Base-by-base conservation (phyloP, 352 stramenopile genomes). In the Phytophthora cactorum region DNA sequence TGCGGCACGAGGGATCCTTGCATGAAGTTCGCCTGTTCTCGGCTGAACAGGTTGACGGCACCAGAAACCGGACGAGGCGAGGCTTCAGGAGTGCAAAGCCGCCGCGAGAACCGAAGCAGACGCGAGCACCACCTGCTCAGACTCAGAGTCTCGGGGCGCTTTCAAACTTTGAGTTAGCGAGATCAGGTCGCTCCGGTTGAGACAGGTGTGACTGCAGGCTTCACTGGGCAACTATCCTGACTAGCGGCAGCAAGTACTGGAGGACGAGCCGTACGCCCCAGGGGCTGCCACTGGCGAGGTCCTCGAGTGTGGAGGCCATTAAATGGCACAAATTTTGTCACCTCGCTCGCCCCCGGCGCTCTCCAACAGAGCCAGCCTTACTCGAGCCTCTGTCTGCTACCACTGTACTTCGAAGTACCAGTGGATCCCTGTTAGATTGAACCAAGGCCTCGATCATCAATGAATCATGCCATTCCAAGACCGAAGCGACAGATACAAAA, bases 181-280 rank as follows among this genome's bases (percentile, higher is more conserved):
- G 46, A 57, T 45, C 46, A 57, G 46, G 34, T 43, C 14, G 31
- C 52, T 49, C 17, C 11, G 36, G 7, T 50, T 65, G 58, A 57
- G 58, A 65, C 58, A 65, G 47, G 47, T 52, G 58, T 65, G 36
- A 65, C 47, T 52, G 46, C 36, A 38, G 58, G 58, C 34, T 65
- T 65, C 58, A 65, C 36, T 12, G 27, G 58, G 15, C 58, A 56
- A 65, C 58, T 65, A 39, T 65, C 28, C 46, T 65, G 58, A 65
- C 47, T 38, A 8, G 45, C 34, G 2, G 43, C 6, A 28, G 15
- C 17, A 22, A 22, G 17, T 22, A 22, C 17, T 22, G 17, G 17
- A 22, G 17, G 17, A 22, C 17, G 17, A 22, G 17, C 17, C 17
- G 17, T 22, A 22, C 17, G 17, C 17, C 17, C 17, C 17, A 22